phyloP scores from a whole-genome alignment of 352 stramenopile genomes.

The Phytophthora pisi region DNA sequence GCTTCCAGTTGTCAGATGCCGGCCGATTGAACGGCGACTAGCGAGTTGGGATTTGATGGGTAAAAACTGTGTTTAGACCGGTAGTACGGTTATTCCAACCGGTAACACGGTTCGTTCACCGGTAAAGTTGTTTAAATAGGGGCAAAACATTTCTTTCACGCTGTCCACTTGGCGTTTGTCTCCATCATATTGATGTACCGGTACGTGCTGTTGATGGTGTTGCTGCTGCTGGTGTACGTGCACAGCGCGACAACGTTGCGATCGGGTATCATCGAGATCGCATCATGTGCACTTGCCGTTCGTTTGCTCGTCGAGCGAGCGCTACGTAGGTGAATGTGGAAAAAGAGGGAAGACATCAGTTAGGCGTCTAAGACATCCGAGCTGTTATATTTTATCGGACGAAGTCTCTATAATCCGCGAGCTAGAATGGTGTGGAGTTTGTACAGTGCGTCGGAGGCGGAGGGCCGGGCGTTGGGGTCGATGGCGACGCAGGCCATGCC shows the following conservation, averaged over 20 bases:
- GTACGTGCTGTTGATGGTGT: background rate
- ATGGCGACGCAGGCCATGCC: slow-evolving; percentile 45
- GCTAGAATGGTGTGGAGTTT: slow-evolving; percentile 45
- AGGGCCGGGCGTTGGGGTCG: slow-evolving; percentile 41
- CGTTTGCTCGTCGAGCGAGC: background rate
- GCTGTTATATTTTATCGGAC: background rate
- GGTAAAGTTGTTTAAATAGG: no score
- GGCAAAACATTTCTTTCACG: background rate
- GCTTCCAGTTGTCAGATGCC: background rate
- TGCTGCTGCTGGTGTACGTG: no score
- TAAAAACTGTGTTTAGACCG: no score
- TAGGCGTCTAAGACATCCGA: background rate
- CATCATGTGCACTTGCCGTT: background rate
- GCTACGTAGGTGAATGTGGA: background rate
- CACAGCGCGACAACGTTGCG: background rate
- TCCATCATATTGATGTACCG: background rate
- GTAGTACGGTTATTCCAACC: no score
- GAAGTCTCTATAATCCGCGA: slow-evolving; percentile 20
- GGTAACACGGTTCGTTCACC: no score
- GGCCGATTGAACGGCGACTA: slow-evolving; percentile 5
- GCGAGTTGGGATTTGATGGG: slow-evolving; percentile 1
- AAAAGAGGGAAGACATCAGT: background rate
- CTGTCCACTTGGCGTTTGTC: no score
- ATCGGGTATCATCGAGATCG: background rate
- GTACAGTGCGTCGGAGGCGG: slow-evolving; percentile 47